Conservation (phyloP, 2,329 filamentous ascomycete genomes). For the Didymella glomerata region DNA sequence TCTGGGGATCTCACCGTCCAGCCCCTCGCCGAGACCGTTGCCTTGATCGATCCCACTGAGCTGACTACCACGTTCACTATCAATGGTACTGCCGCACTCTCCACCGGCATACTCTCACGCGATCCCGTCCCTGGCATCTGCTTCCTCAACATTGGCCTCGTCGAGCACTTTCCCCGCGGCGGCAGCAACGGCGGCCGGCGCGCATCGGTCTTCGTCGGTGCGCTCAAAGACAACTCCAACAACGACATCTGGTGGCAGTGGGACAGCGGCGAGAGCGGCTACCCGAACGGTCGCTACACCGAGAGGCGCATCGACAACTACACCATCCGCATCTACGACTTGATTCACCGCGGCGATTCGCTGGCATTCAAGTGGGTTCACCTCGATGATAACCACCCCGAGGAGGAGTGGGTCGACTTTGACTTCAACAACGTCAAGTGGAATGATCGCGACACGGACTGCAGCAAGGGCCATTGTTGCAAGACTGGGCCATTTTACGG, state of each 20-base stretch:
- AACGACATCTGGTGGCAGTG: background rate
- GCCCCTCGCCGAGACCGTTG: background rate
- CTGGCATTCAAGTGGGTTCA: background rate
- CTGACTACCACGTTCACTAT: background rate
- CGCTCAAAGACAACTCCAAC: background rate
- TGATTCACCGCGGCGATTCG: background rate
- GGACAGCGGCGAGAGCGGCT: background rate
- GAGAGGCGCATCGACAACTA: background rate
- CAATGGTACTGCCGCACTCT: background rate
- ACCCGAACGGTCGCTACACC: background rate
- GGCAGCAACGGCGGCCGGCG: background rate
- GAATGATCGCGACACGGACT: background rate
- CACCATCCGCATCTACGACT: background rate
- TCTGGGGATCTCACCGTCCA: background rate
- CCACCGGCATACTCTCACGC: background rate
- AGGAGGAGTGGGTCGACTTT: background rate
- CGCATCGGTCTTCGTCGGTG: background rate
- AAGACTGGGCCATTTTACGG: background rate
- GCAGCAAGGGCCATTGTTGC: background rate
- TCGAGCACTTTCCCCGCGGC: constrained; percentile 1
- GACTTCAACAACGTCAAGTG: background rate
- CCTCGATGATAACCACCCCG: background rate
- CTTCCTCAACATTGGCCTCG: background rate
- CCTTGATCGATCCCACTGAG: background rate
- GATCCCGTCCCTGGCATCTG: background rate